Base-by-base conservation (phyloP, 352 stramenopile species). In the Phytophthora pseudosyringae region DNA sequence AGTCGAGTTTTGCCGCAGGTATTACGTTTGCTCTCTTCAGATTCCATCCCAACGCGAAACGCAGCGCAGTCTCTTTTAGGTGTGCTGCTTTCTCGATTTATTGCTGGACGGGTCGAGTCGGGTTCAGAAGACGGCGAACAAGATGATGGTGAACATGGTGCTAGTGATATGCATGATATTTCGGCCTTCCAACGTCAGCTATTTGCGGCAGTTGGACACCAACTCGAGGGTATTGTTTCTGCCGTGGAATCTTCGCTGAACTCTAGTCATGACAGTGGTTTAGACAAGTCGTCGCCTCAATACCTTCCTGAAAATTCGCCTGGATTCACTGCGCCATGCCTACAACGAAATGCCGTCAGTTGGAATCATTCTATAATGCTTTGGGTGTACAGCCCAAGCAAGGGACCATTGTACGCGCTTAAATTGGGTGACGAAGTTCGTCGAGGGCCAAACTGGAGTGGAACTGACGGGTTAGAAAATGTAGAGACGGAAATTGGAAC, bases 351-450 rank as follows among this genome's bases (percentile, higher is more conserved):
- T 35, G 49, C 70, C 13, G 54, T 93, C 12, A 58, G 59, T 25
- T 93, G 84, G 80, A 89, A 93, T 41, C 81, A 94, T 61, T 83
- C 86, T 2, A 88, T 94, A 21, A 83, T 89, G 80, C 65, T 93
- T 1, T 94, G 86, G 86, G 43, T 93, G 28, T 91, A 84, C 35
- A 75, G 85, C 7, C 60, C 80, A 18, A 69, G 69, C 8, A 76
- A 69, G 25, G 58, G 57, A 1, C 58, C 56, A 8, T 58, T 82
- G 3, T 91, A 91, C 48, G 78, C 80, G 28, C 70, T 93, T 3
- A 90, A 91, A 46, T 38, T 88, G 43, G 83, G 81, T 5, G 81
- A 93, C 53, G 65, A 81, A 71, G 84, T 94, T n/a, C 74, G 69
- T 31, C 69, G 71, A 36, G 84, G 86, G 0, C 84, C 84, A 4